These are phyloP conservation scores for Thelephora terrestris DNA, from an alignment of 1,284 basidiomycete species.

Conservation along the genomic window DNA sequence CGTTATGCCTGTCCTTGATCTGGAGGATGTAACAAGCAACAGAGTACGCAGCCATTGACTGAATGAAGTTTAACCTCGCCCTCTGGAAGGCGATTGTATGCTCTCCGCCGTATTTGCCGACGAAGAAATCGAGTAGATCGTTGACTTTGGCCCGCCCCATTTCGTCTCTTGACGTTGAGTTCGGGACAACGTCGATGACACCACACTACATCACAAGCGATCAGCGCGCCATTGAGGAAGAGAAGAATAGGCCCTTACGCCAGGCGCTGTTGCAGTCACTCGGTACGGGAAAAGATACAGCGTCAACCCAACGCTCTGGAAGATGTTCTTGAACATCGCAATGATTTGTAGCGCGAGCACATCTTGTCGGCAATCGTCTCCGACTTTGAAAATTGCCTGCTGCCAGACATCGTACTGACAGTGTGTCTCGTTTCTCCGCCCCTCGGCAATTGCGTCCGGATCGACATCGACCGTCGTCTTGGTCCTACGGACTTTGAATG, in stretches of 20 bases:
- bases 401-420: slow-evolving; percentile 90
- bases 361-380: slow-evolving; percentile 98
- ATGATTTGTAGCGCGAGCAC: slow-evolving; percentile 95
- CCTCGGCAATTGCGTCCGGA: slow-evolving; percentile 63
- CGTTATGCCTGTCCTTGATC: slow-evolving; percentile 97
- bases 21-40: slow-evolving; percentile 98
- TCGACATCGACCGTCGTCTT: slow-evolving; percentile 46
- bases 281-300: slow-evolving; percentile 95
- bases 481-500: slow-evolving; percentile 94
- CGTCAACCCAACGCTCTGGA: slow-evolving; percentile 79
- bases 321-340: slow-evolving; percentile 99
- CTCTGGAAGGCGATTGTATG: slow-evolving; percentile 88
- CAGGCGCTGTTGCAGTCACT: slow-evolving; percentile 94
- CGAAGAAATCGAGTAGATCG: slow-evolving; percentile 89
- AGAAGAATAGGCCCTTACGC: slow-evolving; percentile 45
- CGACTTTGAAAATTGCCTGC: slow-evolving; percentile 99
- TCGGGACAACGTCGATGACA: slow-evolving; percentile 97
- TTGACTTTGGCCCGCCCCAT: slow-evolving; percentile 99
- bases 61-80: slow-evolving; percentile 93
- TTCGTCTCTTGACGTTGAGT: slow-evolving; percentile 96
- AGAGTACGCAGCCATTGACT: slow-evolving; percentile 99
- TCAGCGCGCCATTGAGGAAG: background rate
- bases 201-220: slow-evolving; percentile 56
- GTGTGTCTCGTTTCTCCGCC: slow-evolving; percentile 42
- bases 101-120: slow-evolving; percentile 87